These are phyloP conservation scores for Diutina catenulata DNA, from an alignment of 1,139 yeast species.

Conservation along the genomic window DNA sequence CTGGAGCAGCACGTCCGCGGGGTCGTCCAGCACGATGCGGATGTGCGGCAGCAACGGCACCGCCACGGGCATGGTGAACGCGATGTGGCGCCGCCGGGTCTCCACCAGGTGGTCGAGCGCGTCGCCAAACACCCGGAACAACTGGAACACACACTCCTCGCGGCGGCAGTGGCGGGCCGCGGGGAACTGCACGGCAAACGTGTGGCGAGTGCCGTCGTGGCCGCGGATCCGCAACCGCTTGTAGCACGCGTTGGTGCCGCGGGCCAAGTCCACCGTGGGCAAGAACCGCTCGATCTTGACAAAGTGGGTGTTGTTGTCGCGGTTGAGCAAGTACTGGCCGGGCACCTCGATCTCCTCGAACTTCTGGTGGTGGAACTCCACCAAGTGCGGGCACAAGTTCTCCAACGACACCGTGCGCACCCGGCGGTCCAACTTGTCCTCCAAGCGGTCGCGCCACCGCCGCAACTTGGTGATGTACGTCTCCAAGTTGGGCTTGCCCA, in stretches of 20 bases:
- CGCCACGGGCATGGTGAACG: constrained; percentile 82
- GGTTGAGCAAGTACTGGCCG: constrained; percentile 81
- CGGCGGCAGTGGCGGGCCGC: constrained; percentile 96
- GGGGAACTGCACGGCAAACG: constrained; percentile 94
- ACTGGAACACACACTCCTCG: constrained; percentile 87
- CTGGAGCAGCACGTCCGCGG: constrained; percentile 69
- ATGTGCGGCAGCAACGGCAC: constrained; percentile 93
- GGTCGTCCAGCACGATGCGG: constrained; percentile 78
- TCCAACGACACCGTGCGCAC: constrained; percentile 73
- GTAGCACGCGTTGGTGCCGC: constrained; percentile 90
- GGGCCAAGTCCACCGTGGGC: constrained; percentile 77
- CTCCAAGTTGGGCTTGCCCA: constrained; percentile 81
- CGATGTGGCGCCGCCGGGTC: constrained; percentile 75
- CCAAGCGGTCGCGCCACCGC: constrained; percentile 88
- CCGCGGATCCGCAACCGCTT: constrained; percentile 86
- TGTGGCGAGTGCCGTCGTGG: constrained; percentile 82
- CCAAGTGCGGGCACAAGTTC: constrained; percentile 84
- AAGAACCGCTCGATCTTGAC: constrained; percentile 86
- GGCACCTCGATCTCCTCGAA: constrained; percentile 97
- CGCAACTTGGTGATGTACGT: constrained; percentile 74
- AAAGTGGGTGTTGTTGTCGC: constrained; percentile 79
- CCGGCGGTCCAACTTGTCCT: constrained; percentile 79
- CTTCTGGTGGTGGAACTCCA: constrained; percentile 96
- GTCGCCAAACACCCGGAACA: constrained; percentile 80
- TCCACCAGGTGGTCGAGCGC: constrained; percentile 74